These are phyloP conservation scores for Trichoderma sp. DNA, from an alignment of 2,329 filamentous ascomycete species.

Conservation along the genomic window DNA sequence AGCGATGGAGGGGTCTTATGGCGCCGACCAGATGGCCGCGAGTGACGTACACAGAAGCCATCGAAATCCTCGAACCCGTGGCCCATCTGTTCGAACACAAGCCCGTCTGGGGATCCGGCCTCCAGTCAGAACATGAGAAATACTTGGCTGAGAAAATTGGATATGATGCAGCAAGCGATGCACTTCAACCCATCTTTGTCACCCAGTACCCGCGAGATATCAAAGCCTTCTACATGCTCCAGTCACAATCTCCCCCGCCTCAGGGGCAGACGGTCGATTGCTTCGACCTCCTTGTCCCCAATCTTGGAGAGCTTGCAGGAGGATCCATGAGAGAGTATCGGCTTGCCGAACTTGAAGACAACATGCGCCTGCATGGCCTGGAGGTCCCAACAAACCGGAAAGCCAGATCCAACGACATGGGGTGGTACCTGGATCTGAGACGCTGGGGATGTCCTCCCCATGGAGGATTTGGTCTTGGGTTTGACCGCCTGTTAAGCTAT, in stretches of 20 bases:
- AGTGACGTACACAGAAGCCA: slow-evolving; percentile 80
- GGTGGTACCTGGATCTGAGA: slow-evolving; percentile 88
- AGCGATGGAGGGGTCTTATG: slow-evolving; percentile 74
- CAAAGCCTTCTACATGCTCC: slow-evolving; percentile 81
- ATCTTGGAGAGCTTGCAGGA: slow-evolving; percentile 83
- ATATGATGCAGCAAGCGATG: slow-evolving; percentile 49
- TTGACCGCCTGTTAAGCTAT: slow-evolving; percentile 85
- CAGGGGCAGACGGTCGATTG: slow-evolving; percentile 71
- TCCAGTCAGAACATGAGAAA: slow-evolving; percentile 92
- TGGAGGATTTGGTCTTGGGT: slow-evolving; percentile 87
- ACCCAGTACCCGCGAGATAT: slow-evolving; percentile 87
- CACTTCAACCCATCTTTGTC: slow-evolving; percentile 76
- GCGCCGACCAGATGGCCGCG: slow-evolving; percentile 67
- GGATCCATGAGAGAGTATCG: slow-evolving; percentile 89
- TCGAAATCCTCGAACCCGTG: slow-evolving; percentile 67
- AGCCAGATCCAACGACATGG: slow-evolving; percentile 49
- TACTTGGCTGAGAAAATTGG: slow-evolving; percentile 75
- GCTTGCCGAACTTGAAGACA: slow-evolving; percentile 65
- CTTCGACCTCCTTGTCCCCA: slow-evolving; percentile 87
- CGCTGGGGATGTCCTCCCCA: slow-evolving; percentile 91
- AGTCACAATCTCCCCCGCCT: slow-evolving; percentile 38
- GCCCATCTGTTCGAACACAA: slow-evolving; percentile 66
- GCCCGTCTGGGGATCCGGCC: slow-evolving; percentile 71
- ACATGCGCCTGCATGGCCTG: slow-evolving; percentile 72
- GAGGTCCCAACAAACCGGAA: slow-evolving; percentile 44